Percentiles rank a stretch among this genome's conserved stretches.
Evolutionary conservation across 2,329 filamentous ascomycete species (phyloP).

Genomic region (Claviceps spartinae): DNA sequence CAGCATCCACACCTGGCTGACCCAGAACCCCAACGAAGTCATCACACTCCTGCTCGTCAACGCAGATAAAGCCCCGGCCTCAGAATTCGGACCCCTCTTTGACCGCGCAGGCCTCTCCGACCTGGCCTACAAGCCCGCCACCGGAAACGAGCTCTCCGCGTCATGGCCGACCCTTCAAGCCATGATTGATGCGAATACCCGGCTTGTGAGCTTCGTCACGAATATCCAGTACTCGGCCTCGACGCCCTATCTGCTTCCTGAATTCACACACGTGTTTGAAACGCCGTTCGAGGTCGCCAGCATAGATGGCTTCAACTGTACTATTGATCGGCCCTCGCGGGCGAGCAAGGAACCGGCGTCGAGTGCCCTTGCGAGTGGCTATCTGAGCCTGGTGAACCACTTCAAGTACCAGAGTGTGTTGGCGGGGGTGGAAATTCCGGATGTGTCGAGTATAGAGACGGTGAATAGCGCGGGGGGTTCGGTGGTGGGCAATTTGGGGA

Average conservation of each 20-base stretch:
- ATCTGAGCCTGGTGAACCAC: slow-evolving; percentile 67
- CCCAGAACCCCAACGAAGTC: slow-evolving; percentile 57
- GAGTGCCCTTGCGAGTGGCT: slow-evolving; percentile 40
- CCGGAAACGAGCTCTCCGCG: slow-evolving; percentile 19
- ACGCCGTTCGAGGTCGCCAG: slow-evolving; percentile 52
- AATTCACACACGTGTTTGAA: slow-evolving; percentile 59
- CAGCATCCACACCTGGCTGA: slow-evolving; percentile 55
- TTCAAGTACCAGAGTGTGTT: slow-evolving; percentile 51
- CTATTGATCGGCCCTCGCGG: slow-evolving; percentile 47
- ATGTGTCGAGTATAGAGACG: slow-evolving; percentile 42
- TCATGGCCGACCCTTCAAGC: slow-evolving; percentile 60
- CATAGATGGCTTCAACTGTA: slow-evolving; percentile 57
- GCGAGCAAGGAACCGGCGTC: slow-evolving; percentile 28
- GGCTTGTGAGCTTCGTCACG: slow-evolving; percentile 58
- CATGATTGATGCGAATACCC: slow-evolving; percentile 50
- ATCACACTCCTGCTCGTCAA: slow-evolving; percentile 65
- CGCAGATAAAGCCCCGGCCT: slow-evolving; percentile 42
- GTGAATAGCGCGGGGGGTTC: slow-evolving; percentile 52
- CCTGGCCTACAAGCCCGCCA: slow-evolving; percentile 44
- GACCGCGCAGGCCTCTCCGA: slow-evolving; percentile 43
- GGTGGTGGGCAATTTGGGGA: slow-evolving; percentile 37
- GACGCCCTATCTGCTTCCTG: slow-evolving; percentile 46
- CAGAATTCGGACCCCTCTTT: slow-evolving; percentile 41
- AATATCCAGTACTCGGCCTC: slow-evolving; percentile 28
- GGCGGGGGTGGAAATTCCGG: slow-evolving; percentile 46